Conservation (phyloP, 2,329 filamentous ascomycete species). For the Emericellopsis cladophorae region DNA sequence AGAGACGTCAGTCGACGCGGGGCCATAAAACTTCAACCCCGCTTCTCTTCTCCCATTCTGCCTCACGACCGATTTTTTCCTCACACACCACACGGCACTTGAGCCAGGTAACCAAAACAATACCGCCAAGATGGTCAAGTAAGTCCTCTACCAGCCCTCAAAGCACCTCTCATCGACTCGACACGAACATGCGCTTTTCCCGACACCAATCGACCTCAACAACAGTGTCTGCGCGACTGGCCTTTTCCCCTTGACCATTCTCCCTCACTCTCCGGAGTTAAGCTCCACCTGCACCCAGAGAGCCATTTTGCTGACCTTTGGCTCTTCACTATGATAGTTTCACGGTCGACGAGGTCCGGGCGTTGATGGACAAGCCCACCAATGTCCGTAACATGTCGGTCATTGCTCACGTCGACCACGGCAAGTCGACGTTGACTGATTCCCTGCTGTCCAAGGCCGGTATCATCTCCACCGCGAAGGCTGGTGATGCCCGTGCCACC, state of each 20-base stretch:
- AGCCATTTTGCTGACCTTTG: constrained; percentile 3
- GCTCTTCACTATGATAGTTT: constrained; percentile 51
- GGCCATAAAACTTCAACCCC: constrained; percentile 27
- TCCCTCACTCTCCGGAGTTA: constrained; percentile 6
- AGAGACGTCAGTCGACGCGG: constrained; percentile 1
- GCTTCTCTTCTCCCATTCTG: constrained; percentile 16
- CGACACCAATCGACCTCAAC: background rate
- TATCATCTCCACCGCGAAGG: constrained; percentile 98
- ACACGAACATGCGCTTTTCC: background rate
- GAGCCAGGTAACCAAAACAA: constrained; percentile 35
- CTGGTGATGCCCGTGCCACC: constrained; percentile 89
- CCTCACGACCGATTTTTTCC: constrained; percentile 10
- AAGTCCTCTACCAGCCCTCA: constrained; percentile 36
- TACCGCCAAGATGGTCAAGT: constrained; percentile 99
- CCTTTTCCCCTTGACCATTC: constrained; percentile 4
- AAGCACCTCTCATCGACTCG: background rate
- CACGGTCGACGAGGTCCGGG: constrained; percentile 88
- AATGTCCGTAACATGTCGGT: constrained; percentile 96
- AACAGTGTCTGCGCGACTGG: background rate
- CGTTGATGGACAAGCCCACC: constrained; percentile 65
- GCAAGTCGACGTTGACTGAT: constrained; percentile 99
- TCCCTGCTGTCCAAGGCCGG: constrained; percentile 97
- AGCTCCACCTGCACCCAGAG: constrained; percentile 1
- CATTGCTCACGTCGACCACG: constrained; percentile 99
- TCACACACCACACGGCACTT: constrained; percentile 21